Base-by-base conservation (phyloP, 305 asterid species). In the Fraxinus sp. region DNA sequence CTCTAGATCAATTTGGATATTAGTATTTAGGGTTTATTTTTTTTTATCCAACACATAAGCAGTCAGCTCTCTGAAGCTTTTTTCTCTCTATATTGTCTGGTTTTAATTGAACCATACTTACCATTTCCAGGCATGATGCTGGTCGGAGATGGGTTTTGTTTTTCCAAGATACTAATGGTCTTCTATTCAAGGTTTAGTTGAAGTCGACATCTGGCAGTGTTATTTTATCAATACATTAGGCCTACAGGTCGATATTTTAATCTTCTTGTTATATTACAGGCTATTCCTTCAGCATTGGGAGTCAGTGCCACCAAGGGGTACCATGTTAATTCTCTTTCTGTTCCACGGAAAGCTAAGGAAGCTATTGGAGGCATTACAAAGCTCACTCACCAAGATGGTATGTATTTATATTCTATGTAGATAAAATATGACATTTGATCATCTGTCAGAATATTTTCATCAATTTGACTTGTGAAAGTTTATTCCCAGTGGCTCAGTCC, bases 261-360 rank as follows among this genome's bases (percentile, higher is more conserved):
- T 64, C 75, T 59, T 77, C 46, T 71, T 78, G 52, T 62, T 86
- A 52, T 41, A 46, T 88, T 81, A 52, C 85, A 95, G 99, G 99
- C 94, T 81, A 89, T 97, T 88, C 98, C 98, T 84, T 91, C 99
- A 59, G 86, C 98, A 80, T 79, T 97, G 91, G 98, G 99, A 77
- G 98, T 94, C 78, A 97, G 98, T 86, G 87, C 92, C 87, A 88
- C 89, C 74, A 97, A 91, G 80, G 90, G 89, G 84, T 97, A 97
- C 90, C 97, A 97, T 84, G 98, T 97, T 79, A 94, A 97, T 89
- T 97, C 99, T 93, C 95, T 97, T 75, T 95, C 99, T 74, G 99
- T 94, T 90, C 98, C 95, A 55, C 93, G 99, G 83, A 97, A 97
- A 92, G 99, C 99, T 79, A 97, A 97, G 92, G 99, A 97, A 87